Evolutionary conservation across 2,329 filamentous ascomycete genomes (phyloP), one percentile per base, ranked within the genome.

Genomic region (Ceratocystis destructans): DNA sequence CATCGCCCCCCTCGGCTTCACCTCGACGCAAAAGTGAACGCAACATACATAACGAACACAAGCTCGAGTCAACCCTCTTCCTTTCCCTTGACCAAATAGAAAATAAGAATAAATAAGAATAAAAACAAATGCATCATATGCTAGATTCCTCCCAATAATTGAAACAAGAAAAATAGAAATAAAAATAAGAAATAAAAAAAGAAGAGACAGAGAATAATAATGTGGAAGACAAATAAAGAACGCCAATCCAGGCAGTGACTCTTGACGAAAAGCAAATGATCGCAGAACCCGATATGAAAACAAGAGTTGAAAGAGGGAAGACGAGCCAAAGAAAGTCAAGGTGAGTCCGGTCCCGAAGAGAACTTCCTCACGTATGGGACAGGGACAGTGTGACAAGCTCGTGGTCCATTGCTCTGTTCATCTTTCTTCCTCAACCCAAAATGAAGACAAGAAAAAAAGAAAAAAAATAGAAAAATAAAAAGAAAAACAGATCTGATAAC

Each of bases 71-170:
- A 41, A 41, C 37, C 37, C 37, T 41, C 37, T 41, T 41, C 37
- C 12, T 41, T 41, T 41, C 37, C 37, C 37, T 41, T 28, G 25
- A 25, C 48, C 48, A 53, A 25, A 10, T 7, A 50, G 2, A 20
- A 45, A 22, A 62, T n/a, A 17, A 62, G 28, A 46, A 45, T 17
- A 45, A 46, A 37, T 28, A 33, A 62, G 41, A 25, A 15, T 48
- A 45, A 50, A 50, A 37, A 20, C 20, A 63, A 63, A 48, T 53
- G 48, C 48, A 53, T 53, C 22, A 53, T 48, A 48, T 53, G 48
- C 48, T 53, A 59, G 28, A 31, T 17, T 59, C 28, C 53, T 31
- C 59, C 59, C 57, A 61, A 61, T 61, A 41, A 41, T 20, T 50
- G 61, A 45, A 17, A 53, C 25, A 33, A 3, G 20, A 31, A 48